Conservation (phyloP, 2,329 filamentous ascomycete species). For the Sporothrix brunneoviolacea region DNA sequence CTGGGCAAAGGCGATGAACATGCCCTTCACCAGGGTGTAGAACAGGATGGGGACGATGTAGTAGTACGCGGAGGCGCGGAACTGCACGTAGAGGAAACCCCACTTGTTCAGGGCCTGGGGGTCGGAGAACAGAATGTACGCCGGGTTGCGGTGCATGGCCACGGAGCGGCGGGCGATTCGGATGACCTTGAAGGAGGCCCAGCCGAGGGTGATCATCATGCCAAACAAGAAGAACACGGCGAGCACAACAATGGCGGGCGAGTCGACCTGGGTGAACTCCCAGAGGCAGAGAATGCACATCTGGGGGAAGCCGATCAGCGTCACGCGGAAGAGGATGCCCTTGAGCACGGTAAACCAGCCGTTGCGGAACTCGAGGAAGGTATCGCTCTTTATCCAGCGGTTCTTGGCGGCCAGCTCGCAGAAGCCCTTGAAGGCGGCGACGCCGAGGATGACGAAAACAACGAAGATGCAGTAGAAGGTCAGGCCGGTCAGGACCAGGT, state of each 20-base stretch:
- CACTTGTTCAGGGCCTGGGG: conserved; percentile 81
- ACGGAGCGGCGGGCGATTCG: conserved; percentile 74
- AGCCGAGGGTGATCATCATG: conserved; percentile 64
- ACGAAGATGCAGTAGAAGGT: conserved; percentile 77
- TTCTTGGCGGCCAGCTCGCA: conserved; percentile 65
- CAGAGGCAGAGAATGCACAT: conserved; percentile 79
- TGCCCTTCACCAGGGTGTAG: conserved; percentile 70
- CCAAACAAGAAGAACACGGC: conserved; percentile 75
- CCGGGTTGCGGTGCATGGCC: conserved; percentile 81
- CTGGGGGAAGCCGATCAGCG: conserved; percentile 78
- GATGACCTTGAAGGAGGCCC: conserved; percentile 77
- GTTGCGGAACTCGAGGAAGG: conserved; percentile 71
- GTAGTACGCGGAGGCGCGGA: conserved; percentile 82
- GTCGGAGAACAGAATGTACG: conserved; percentile 85
- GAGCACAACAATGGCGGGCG: conserved; percentile 68
- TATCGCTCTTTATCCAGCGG: conserved; percentile 70
- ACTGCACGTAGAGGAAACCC: conserved; percentile 88
- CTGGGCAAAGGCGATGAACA: conserved; percentile 76
- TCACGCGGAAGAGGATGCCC: conserved; percentile 76
- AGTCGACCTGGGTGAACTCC: conserved; percentile 75
- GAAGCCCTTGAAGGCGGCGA: conserved; percentile 66
- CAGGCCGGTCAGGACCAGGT: conserved; percentile 78
- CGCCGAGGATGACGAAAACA: conserved; percentile 59
- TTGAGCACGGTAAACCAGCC: conserved; percentile 81
- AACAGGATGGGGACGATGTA: conserved; percentile 69